A percentile compares a stretch with the other conserved stretches of the same genome.
Evolutionary conservation across 2,329 filamentous ascomycete genomes (phyloP).

Genomic region (Daldinia eschscholtzii): DNA sequence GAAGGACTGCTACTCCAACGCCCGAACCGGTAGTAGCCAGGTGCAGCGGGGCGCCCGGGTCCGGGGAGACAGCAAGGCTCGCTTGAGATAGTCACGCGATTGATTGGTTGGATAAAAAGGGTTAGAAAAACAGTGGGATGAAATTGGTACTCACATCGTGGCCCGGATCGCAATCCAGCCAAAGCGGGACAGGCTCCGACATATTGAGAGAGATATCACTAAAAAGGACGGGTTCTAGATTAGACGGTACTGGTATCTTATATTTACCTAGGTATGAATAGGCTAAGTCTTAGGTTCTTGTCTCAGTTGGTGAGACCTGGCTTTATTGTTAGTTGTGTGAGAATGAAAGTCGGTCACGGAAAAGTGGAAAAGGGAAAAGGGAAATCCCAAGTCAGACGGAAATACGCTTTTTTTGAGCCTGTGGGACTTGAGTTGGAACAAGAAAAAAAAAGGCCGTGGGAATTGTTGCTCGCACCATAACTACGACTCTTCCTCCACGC

Average conservation of each 20-base stretch:
- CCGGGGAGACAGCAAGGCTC: slow-evolving; percentile 4
- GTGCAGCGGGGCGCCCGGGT: slow-evolving; percentile 4
- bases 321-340: not conserved
- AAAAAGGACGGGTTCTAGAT: no score
- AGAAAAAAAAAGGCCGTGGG: slow-evolving; percentile 15
- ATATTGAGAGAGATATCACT: slow-evolving; percentile 32
- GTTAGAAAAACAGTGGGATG: not conserved
- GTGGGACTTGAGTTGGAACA: slow-evolving; percentile 33
- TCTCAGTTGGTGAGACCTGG: not conserved
- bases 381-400: slow-evolving; percentile 30
- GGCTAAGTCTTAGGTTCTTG: not conserved
- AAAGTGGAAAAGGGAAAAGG: slow-evolving; percentile 35
- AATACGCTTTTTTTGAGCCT: slow-evolving; percentile 15
- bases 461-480: slow-evolving; percentile 12
- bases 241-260: not conserved
- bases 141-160: slow-evolving; percentile 70
- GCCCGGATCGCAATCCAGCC: slow-evolving; percentile 73
- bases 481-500: not conserved
- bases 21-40: slow-evolving; percentile 1
- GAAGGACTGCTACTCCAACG: not conserved
- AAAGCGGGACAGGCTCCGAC: slow-evolving; percentile 63
- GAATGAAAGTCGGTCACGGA: slow-evolving; percentile 11
- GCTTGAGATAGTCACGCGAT: slow-evolving; percentile 5
- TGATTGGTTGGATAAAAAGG: slow-evolving; percentile 22
- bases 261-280: not conserved